Evolutionary conservation across 495 filamentous ascomycete genomes (phyloP).

Genomic region (Bacidia gigantensis): DNA sequence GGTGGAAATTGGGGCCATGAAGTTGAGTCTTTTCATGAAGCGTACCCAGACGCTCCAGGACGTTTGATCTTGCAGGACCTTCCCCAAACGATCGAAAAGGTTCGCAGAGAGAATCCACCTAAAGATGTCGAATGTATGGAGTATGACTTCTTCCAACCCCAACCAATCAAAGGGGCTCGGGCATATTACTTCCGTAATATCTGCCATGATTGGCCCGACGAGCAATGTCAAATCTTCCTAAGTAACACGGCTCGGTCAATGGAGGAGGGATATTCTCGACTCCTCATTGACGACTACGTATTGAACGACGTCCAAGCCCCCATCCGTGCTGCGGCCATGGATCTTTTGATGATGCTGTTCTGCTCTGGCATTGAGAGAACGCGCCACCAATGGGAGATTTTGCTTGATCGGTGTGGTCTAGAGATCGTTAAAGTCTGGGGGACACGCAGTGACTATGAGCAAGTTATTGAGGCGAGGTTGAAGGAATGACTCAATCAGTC

Average conservation of each 20-base stretch:
- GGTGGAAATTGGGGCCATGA: slow-evolving; percentile 33
- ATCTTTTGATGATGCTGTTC: slow-evolving; percentile 29
- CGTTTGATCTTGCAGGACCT: slow-evolving; percentile 40
- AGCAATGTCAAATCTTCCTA: slow-evolving; percentile 20
- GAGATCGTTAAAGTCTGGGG: slow-evolving; percentile 26
- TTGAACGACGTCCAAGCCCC: slow-evolving; percentile 27
- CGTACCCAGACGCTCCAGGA: slow-evolving; percentile 25
- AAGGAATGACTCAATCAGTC: not conserved
- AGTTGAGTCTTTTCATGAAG: slow-evolving; percentile 21
- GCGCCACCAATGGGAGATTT: slow-evolving; percentile 22
- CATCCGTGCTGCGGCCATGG: slow-evolving; percentile 21
- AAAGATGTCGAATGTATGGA: slow-evolving; percentile 22
- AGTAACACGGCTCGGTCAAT: slow-evolving; percentile 22
- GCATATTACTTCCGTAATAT: slow-evolving; percentile 35
- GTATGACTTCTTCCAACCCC: slow-evolving; percentile 31
- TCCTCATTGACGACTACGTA: slow-evolving; percentile 33
- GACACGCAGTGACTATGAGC: slow-evolving; percentile 8
- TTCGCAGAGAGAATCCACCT: slow-evolving; percentile 19
- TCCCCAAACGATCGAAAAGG: slow-evolving; percentile 23
- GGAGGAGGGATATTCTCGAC: slow-evolving; percentile 32
- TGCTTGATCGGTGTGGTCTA: slow-evolving; percentile 26
- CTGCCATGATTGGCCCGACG: slow-evolving; percentile 33
- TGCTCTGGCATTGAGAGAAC: slow-evolving; percentile 27
- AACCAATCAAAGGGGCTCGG: slow-evolving; percentile 31
- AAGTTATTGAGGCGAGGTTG: slow-evolving; percentile 9